A percentile compares a stretch with the other conserved stretches of the same genome.
phyloP scores from a whole-genome alignment of 495 filamentous ascomycete genomes.

The Penicillium herquei region DNA sequence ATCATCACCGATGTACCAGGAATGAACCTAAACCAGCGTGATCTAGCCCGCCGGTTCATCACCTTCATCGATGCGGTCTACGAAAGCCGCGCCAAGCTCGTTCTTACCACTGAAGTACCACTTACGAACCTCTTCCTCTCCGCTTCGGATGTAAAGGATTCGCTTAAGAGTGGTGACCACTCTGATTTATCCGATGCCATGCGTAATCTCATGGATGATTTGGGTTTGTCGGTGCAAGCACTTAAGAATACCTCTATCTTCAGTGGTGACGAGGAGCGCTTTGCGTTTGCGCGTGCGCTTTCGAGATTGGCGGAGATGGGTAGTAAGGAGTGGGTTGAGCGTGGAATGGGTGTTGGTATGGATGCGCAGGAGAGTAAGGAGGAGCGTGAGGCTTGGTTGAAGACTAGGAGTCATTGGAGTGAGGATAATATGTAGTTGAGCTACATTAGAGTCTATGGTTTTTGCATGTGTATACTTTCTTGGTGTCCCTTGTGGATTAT shows the following conservation, averaged over 20 bases:
- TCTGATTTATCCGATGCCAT: conserved; percentile 75
- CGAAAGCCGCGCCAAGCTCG: conserved; percentile 83
- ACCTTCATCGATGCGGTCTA: conserved; percentile 97
- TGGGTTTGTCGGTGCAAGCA: conserved; percentile 80
- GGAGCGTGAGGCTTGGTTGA: conserved; percentile 64
- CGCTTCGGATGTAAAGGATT: conserved; percentile 63
- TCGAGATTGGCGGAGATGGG: conserved; percentile 90
- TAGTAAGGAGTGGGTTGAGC: conserved; percentile 89
- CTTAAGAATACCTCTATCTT: conserved; percentile 87
- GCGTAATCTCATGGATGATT: conserved; percentile 90
- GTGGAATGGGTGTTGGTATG: conserved; percentile 71
- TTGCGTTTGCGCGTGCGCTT: conserved; percentile 89
- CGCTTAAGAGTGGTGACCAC: conserved; percentile 39
- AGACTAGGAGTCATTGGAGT: conserved; percentile 63
- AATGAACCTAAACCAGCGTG: conserved; percentile 83
- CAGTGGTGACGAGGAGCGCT: conserved; percentile 92
- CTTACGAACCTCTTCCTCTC: conserved; percentile 85
- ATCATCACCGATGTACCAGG: conserved; percentile 87
- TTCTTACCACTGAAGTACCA: conserved; percentile 84
- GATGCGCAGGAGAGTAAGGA: conserved; percentile 47
- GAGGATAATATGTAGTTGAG: conserved; percentile 66
- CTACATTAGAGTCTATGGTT: neutral
- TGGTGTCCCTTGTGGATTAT: too few species aligned
- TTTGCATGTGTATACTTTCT: neutral
- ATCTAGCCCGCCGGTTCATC: conserved; percentile 89